Evolutionary conservation across 2,329 filamentous ascomycete species (phyloP).

Genomic region (Botrytis galanthina): DNA sequence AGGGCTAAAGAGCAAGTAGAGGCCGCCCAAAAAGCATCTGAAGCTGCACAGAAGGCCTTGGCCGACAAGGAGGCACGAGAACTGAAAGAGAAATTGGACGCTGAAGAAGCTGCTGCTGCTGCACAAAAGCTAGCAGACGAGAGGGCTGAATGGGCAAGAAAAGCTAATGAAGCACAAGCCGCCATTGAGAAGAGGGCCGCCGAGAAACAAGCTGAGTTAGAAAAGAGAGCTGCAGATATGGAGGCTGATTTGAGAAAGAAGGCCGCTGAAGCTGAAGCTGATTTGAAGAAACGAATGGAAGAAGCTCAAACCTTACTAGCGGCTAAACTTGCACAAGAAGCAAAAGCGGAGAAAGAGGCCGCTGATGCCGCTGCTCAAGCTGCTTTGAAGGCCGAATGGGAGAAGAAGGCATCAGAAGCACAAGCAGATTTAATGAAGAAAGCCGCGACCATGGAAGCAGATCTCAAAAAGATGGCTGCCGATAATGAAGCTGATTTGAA

Average conservation of each 20-base stretch:
- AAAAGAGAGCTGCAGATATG: slow-evolving; percentile 21
- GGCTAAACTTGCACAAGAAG: slow-evolving; percentile 20
- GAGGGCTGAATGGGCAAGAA: slow-evolving; percentile 44
- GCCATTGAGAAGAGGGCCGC: slow-evolving; percentile 27
- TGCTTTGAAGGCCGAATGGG: slow-evolving; percentile 24
- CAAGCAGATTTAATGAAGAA: slow-evolving; percentile 37
- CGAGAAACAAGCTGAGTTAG: slow-evolving; percentile 23
- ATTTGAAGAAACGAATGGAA: slow-evolving; percentile 27
- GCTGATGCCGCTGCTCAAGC: slow-evolving; percentile 17
- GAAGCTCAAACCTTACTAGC: slow-evolving; percentile 23
- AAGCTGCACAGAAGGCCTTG: slow-evolving; percentile 44
- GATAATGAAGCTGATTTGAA: slow-evolving; percentile 20
- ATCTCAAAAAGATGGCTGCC: slow-evolving; percentile 39
- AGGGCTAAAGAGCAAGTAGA: slow-evolving; percentile 42
- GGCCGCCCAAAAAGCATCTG: slow-evolving; percentile 25
- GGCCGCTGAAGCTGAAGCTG: slow-evolving; percentile 26
- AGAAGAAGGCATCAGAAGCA: slow-evolving; percentile 28
- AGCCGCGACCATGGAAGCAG: slow-evolving; percentile 40
- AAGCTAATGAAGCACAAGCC: slow-evolving; percentile 45
- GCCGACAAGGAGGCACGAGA: slow-evolving; percentile 42
- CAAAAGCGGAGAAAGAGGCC: slow-evolving; percentile 26
- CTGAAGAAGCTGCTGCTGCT: slow-evolving; percentile 42
- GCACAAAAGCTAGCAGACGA: slow-evolving; percentile 45
- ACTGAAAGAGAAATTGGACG: slow-evolving; percentile 31
- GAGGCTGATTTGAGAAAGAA: slow-evolving; percentile 22